Conservation (phyloP, 169 alveolate genomes). For the Cryptosporidium canis region DNA sequence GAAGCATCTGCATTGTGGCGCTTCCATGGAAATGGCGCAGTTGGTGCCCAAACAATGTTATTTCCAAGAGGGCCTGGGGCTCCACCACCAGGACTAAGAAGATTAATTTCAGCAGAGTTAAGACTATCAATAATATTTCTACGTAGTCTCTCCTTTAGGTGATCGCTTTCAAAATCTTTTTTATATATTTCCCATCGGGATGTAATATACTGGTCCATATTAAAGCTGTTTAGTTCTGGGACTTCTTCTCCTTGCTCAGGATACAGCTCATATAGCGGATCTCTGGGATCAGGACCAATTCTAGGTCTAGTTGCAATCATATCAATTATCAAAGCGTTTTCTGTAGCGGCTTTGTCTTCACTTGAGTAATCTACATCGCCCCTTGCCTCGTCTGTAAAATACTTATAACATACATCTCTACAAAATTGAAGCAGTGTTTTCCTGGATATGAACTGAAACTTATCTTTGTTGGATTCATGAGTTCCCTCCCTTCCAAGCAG, state of each 20-base stretch:
- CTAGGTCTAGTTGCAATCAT: slow-evolving; percentile 55
- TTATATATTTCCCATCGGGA: slow-evolving; percentile 58
- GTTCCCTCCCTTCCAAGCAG: slow-evolving; percentile 55
- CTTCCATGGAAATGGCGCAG: slow-evolving; percentile 48
- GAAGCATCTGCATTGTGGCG: background rate
- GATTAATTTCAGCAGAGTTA: slow-evolving; percentile 33
- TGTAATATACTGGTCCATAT: slow-evolving; percentile 64
- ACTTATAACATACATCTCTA: slow-evolving; percentile 68
- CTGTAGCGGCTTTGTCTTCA: slow-evolving; percentile 42
- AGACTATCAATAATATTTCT: slow-evolving; percentile 44
- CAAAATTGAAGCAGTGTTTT: slow-evolving; percentile 39
- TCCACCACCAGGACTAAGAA: background rate
- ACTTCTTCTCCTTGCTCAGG: slow-evolving; percentile 66
- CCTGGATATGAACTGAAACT: slow-evolving; percentile 27
- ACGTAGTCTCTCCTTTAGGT: background rate
- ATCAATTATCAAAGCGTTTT: slow-evolving; percentile 34
- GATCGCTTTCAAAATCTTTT: slow-evolving; percentile 26
- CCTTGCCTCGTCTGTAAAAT: slow-evolving; percentile 68
- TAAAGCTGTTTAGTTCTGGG: slow-evolving; percentile 48
- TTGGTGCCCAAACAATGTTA: slow-evolving; percentile 49
- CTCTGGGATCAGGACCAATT: slow-evolving; percentile 60
- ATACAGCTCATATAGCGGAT: slow-evolving; percentile 55
- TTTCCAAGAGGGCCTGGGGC: background rate
- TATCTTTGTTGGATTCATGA: slow-evolving; percentile 6
- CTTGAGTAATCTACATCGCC: slow-evolving; percentile 50